Evolutionary conservation across 495 filamentous ascomycete genomes (phyloP).

Genomic region (Penicillium silybi): DNA sequence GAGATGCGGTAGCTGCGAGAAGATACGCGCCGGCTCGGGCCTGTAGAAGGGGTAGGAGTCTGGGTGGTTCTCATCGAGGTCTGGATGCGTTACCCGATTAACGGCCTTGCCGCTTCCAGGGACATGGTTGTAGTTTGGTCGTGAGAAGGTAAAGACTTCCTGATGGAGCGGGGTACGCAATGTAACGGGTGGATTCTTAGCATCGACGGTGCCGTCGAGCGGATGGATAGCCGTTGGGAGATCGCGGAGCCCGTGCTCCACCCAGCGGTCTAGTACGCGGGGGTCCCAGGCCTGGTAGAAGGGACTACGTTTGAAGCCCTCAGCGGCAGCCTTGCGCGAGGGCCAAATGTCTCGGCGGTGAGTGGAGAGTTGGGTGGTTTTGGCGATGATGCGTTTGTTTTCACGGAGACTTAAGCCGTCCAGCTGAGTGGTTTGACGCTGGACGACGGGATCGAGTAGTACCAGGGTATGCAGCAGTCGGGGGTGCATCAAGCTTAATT

Average conservation of each 20-base stretch:
- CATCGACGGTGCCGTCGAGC: conserved; percentile 16
- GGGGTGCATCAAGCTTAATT: conserved; percentile 71
- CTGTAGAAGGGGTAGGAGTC: conserved; percentile 65
- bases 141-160: conserved; percentile 58
- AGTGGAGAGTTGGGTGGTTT: conserved; percentile 52
- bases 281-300: conserved; percentile 77
- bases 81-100: conserved; percentile 45
- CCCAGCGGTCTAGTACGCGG: conserved; percentile 63
- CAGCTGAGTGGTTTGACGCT: conserved; percentile 45
- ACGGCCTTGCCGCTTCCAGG: conserved; percentile 31
- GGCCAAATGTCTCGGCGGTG: conserved; percentile 71
- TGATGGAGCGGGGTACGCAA: conserved; percentile 58
- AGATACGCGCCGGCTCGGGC: conserved; percentile 62
- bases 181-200: conserved; percentile 46
- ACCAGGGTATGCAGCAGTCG: conserved; percentile 73
- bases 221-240: conserved; percentile 59
- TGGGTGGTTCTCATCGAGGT: conserved; percentile 36
- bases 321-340: conserved; percentile 55
- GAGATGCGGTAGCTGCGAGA: conserved; percentile 61
- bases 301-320: conserved; percentile 52
- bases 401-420: conserved; percentile 23
- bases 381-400: conserved; percentile 27
- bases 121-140: conserved; percentile 47
- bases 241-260: conserved; percentile 60
- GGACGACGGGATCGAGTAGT: conserved; percentile 77